Evolutionary conservation across 345 rosid genomes (phyloP).

Genomic region (Turnera subulata): DNA sequence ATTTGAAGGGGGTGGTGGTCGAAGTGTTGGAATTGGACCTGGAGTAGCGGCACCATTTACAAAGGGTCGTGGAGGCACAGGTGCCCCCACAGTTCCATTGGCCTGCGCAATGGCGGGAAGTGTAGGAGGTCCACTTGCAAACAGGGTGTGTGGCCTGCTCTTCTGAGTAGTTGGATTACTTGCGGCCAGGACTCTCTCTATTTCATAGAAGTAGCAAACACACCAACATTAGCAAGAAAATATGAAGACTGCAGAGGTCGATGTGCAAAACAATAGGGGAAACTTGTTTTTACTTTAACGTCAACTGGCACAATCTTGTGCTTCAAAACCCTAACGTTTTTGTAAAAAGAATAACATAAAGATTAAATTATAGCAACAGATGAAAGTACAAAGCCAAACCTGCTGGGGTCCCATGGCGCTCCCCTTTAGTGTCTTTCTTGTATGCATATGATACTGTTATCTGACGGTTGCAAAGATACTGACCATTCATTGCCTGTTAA

Average conservation of each 20-base stretch:
- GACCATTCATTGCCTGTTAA: constrained; percentile 90
- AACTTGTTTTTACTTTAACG: too few relatives aligned
- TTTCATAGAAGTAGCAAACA: background rate
- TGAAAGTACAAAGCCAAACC: background rate
- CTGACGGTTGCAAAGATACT: constrained; percentile 91
- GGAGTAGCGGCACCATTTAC: constrained; percentile 58
- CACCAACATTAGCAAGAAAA: background rate
- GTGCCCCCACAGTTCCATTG: constrained; percentile 51
- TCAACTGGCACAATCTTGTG: too few relatives aligned
- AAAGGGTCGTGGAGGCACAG: constrained; percentile 67
- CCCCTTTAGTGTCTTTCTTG: constrained; percentile 98
- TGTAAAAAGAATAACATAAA: background rate
- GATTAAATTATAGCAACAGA: background rate
- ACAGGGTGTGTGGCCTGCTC: constrained; percentile 93
- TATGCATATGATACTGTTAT: constrained; percentile 96
- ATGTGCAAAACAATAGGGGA: too few relatives aligned
- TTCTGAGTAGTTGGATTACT: constrained; percentile 77
- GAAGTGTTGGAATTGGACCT: constrained; percentile 39
- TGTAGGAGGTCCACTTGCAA: constrained; percentile 89
- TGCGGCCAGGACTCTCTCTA: constrained; percentile 96
- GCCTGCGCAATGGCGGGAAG: constrained; percentile 48
- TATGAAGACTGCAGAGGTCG: background rate
- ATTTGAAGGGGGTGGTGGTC: constrained; percentile 71
- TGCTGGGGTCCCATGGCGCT: constrained; percentile 96
- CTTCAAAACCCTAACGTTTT: background rate